Base-by-base conservation (phyloP, 73 alveolate genomes). In the Symbiodinium pilosum region DNA sequence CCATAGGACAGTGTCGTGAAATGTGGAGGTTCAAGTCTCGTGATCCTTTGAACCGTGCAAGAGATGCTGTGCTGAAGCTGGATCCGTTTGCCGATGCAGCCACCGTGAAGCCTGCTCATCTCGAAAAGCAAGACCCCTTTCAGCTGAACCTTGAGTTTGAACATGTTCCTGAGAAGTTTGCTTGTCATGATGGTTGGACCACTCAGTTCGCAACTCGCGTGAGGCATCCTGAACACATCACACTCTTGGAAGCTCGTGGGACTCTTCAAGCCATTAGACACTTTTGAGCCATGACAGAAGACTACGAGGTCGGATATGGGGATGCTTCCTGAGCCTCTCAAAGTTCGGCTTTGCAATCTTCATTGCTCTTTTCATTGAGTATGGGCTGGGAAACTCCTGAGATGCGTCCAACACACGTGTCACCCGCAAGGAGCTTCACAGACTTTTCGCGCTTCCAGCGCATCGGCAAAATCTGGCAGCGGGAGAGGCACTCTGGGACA, bases 181-280 rank as follows among this genome's bases (percentile, higher is more conserved):
- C 89, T 1, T 32, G 43, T 6, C 34, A 75, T 3, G 43, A 6
- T 2, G 68, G 73, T 3, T 73, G 98, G 91, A 34, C 42, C 52
- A 2, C 73, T 2, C 38, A 16, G 47, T 88, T 88, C 42, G 34
- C 86, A 4, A 14, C 98, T 21, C 87, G 91, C 20, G 44, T 92
- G 98, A 6, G 4, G 0, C 4, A 42, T n/a, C 38, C 30, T 3
- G 98, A 92, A 36, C 91, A 43, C n/a, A 92, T 92, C 34, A 73
- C 91, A 0, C n/a, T 92, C 1, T 38, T 92, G 44, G 98, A 92
- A 34, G 89, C 81, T 28, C 21, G 95, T n/a, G 95, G 73, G 3
- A 59, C 95, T 11, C 44, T 88, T 1, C 85, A 56, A 47, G 81
- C 86, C n/a, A 64, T 88, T 30, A 3, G 86, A 3, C 95, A 88